phyloP scores from a whole-genome alignment of 768 basidiomycete genomes.

The Agrocybe chaxingu region DNA sequence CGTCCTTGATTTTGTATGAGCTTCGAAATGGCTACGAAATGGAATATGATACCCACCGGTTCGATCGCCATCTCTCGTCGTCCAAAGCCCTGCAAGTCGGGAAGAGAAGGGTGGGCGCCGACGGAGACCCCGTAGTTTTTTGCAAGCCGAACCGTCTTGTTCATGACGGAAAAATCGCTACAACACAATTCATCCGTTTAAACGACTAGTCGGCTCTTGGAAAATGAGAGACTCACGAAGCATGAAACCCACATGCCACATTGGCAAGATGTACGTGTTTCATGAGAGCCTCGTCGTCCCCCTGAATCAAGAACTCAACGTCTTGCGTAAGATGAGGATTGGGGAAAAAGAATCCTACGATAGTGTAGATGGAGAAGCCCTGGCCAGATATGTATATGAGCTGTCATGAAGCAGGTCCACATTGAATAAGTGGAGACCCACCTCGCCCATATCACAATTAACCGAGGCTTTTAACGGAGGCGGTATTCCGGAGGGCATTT shows the following conservation, averaged over 20 bases:
- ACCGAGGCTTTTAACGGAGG: slow-evolving; percentile 35
- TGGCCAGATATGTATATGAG: slow-evolving; percentile 17
- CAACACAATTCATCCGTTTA: background rate
- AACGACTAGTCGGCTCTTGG: background rate
- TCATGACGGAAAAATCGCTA: slow-evolving; percentile 66
- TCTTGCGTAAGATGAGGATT: background rate
- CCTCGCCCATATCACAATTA: slow-evolving; percentile 60
- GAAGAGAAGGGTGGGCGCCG: slow-evolving; percentile 70
- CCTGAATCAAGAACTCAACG: slow-evolving; percentile 23
- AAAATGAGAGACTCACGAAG: slow-evolving; percentile 36
- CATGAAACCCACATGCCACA: slow-evolving; percentile 69
- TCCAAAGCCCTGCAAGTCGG: slow-evolving; percentile 64
- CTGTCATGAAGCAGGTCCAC: background rate
- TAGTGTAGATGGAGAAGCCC: slow-evolving; percentile 50
- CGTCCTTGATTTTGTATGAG: slow-evolving; percentile 33
- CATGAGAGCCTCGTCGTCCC: slow-evolving; percentile 52
- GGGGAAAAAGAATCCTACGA: slow-evolving; percentile 25
- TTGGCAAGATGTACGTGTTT: slow-evolving; percentile 58
- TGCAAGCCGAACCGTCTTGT: slow-evolving; percentile 55
- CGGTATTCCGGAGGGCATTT: too few species aligned
- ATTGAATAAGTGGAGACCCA: slow-evolving; percentile 11
- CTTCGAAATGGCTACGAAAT: background rate
- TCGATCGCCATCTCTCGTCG: slow-evolving; percentile 61
- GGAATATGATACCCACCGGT: slow-evolving; percentile 34
- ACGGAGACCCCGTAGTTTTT: slow-evolving; percentile 52